Conservation (phyloP, 768 basidiomycete genomes). For the Amanita pseudoporphyria region DNA sequence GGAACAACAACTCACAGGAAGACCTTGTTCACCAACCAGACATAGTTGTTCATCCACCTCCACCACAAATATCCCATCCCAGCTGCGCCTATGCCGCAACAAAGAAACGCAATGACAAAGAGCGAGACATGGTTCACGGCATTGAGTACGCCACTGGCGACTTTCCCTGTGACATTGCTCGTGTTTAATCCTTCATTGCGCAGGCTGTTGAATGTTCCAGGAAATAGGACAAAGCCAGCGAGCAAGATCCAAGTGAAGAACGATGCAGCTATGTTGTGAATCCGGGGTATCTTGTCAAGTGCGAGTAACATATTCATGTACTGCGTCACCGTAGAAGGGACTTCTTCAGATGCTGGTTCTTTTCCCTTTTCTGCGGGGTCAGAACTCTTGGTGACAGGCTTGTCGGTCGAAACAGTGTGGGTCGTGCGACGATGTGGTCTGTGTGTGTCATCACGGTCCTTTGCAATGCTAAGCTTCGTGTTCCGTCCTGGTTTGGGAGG, state of each 20-base stretch:
- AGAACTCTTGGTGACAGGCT: neutral
- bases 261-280: constrained; percentile 39
- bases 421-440: neutral
- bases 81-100: constrained; percentile 39
- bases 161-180: constrained; percentile 23
- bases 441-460: neutral
- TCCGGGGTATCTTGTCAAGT: constrained; percentile 40
- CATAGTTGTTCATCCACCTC: constrained; percentile 47
- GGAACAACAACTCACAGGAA: constrained; percentile 38
- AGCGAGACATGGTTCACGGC: neutral
- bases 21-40: constrained; percentile 48
- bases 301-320: constrained; percentile 58
- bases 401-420: neutral
- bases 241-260: constrained; percentile 59
- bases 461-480: neutral
- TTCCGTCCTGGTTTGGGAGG: neutral
- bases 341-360: neutral
- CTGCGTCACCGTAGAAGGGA: constrained; percentile 31
- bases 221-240: constrained; percentile 54
- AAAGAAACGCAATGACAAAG: constrained; percentile 44
- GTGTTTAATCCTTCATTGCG: constrained; percentile 20
- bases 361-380: neutral
- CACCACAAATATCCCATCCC: constrained; percentile 56
- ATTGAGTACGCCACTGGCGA: constrained; percentile 32
- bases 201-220: constrained; percentile 49